Percentiles rank a stretch among this genome's conserved stretches.
phyloP scores from a whole-genome alignment of 2,329 filamentous ascomycete species.

The Meredithiella fracta region DNA sequence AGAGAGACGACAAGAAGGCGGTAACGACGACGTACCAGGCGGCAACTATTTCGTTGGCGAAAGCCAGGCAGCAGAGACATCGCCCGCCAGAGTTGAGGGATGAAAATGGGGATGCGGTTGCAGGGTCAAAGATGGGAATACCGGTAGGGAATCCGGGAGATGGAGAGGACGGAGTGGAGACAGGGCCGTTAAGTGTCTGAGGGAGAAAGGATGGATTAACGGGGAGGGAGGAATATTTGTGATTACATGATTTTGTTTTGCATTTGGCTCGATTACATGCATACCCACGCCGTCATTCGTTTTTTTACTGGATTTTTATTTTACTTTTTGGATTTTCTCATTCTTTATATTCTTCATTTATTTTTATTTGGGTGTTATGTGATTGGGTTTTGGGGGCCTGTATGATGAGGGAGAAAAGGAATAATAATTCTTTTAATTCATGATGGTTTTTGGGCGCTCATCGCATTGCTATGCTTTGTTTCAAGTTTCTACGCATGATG shows the following conservation, averaged over 20 bases:
- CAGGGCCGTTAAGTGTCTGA: constrained; percentile 19
- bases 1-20: constrained; percentile 64
- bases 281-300: constrained; percentile 2
- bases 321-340: background rate
- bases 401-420: background rate
- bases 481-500: too few relatives aligned
- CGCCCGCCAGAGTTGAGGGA: constrained; percentile 79
- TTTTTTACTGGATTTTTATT: background rate
- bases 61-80: constrained; percentile 75
- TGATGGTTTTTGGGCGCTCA: too few relatives aligned
- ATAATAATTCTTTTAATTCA: background rate
- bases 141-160: constrained; percentile 20
- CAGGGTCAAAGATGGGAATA: constrained; percentile 2
- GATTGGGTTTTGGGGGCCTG: background rate
- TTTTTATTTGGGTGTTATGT: background rate
- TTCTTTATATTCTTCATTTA: background rate
- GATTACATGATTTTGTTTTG: constrained; percentile 2
- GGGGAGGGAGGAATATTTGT: background rate
- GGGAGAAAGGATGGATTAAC: background rate
- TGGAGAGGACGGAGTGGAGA: constrained; percentile 23
- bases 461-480: too few relatives aligned
- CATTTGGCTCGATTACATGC: constrained; percentile 3
- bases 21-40: constrained; percentile 91
- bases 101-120: constrained; percentile 30
- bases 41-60: constrained; percentile 83